Base-by-base conservation (phyloP, 306 rosid genomes). In the Vigna hirtella region DNA sequence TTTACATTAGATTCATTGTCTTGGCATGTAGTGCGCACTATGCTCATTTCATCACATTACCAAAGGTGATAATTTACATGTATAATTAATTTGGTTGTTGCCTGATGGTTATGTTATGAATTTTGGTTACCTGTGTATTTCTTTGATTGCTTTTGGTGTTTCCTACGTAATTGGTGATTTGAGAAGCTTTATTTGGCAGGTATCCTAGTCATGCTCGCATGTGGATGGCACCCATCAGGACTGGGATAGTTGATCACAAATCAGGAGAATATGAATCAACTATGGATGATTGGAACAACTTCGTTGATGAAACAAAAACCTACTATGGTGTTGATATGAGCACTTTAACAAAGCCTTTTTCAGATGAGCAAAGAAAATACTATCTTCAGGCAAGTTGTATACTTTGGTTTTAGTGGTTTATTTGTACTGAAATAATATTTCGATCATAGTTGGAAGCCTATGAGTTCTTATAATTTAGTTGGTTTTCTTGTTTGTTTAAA, bases 121-220 rank as follows among this genome's bases (percentile, higher is more conserved):
- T 61, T 61, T 49, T 77, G 13, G 26, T 40, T 67, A 26, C 61
- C 71, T 55, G 24, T 57, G 48, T 40, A 38, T 5, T 62, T 74
- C 40, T 51, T 57, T 76, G 73, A 49, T 63, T 43, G 62, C 73
- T 77, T 32, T 55, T 65, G 65, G 16, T 79, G 48, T 70, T 77
- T n/a, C 52, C 14, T 70, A 73, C 50, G 61, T 50, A 30, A 64
- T 59, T 63, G 49, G 72, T 85, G 76, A 83, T 74, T 77, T 59
- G 26, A 45, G 34, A 49, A 73, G 36, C 70, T 75, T 76, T 76
- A 47, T 76, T 82, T 84, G 55, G 40, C 81, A 95, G 99, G 99
- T 95, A 95, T 87, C 99, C 99, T 61, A 95, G 99, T 82, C 98
- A 91, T 86, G 98, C 97, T 65, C 90, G 96, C 52, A 95, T 95